Base-by-base conservation (phyloP, 495 filamentous ascomycete species). In the Emericellopsis terricola region DNA sequence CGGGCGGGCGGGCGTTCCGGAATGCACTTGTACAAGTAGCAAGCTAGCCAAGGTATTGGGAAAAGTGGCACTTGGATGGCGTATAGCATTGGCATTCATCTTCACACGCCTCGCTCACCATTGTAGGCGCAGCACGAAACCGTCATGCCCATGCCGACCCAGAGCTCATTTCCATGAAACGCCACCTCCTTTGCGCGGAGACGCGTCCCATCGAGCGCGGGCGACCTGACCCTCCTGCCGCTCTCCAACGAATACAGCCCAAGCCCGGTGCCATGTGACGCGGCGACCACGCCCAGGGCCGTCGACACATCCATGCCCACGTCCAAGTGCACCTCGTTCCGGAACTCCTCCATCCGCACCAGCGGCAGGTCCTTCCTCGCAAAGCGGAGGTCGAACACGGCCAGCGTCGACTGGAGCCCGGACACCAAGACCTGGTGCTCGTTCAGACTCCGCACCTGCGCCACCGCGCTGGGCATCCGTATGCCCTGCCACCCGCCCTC, bases 231-330 rank as follows among this genome's bases (percentile, higher is more conserved):
- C n/a, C 38, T 28, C 19, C 38, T 47, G 30, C 57, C 33, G 17
- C 44, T 50, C 6, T 36, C 37, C 16, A 57, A 44, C 9, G 59
- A 59, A 39, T 56, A 62, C 17, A 64, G 33, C n/a, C 33, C 52
- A 0, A 66, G 48, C 10, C 44, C 49, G 24, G 57, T 53, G 32
- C 57, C 56, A 20, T 64, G 57, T 1, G 59, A 55, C 0, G 59
- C 53, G 2, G 57, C 59, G 7, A 57, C 53, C 8, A 57, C 7
- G 8, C 55, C 58, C 10, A 49, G 43, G 2, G 30, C 33, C 5
- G 33, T 16, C n/a, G 51, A 42, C 8, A 55, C 44, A 19, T 55
- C 57, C 9, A 62, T 37, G 8, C 60, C 62, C 14, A 51, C 49
- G 6, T 50, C 27, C 10, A 55, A 33, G 16, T 48, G 45, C 0